A percentile compares a stretch with the other conserved stretches of the same genome.
Conservation (phyloP, 2,329 filamentous ascomycete genomes). For the Beauveria rudraprayagi region DNA sequence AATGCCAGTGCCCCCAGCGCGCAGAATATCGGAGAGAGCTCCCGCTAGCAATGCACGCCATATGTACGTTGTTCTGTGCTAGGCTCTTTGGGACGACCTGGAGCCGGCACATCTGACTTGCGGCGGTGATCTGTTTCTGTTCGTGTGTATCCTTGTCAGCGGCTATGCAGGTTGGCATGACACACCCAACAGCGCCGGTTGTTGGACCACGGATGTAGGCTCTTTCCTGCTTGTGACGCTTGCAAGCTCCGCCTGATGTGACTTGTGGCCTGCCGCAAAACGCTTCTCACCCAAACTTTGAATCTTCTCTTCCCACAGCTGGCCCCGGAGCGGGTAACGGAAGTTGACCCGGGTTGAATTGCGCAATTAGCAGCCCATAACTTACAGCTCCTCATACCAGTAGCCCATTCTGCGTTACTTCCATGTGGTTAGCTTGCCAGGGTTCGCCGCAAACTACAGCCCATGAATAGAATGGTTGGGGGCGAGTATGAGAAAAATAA, state of each 20-base stretch:
- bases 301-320: neutral
- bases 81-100: conserved; percentile 8
- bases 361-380: neutral
- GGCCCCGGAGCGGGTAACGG: neutral
- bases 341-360: neutral
- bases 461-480: neutral
- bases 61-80: conserved; percentile 7
- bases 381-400: too few relatives aligned
- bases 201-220: conserved; percentile 2
- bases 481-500: neutral
- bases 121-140: conserved; percentile 10
- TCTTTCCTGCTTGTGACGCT: neutral
- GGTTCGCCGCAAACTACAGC: conserved; percentile 1
- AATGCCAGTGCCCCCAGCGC: neutral
- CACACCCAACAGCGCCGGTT: neutral
- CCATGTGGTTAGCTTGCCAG: neutral
- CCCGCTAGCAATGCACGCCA: conserved; percentile 10
- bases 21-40: neutral
- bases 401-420: too few relatives aligned
- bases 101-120: conserved; percentile 10
- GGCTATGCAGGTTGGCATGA: conserved; percentile 1
- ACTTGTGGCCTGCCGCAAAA: neutral
- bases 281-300: neutral
- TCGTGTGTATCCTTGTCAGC: conserved; percentile 7
- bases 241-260: conserved; percentile 1